These are phyloP conservation scores for Candida maltosa DNA, from an alignment of 805 yeast species.

Conservation along the genomic window DNA sequence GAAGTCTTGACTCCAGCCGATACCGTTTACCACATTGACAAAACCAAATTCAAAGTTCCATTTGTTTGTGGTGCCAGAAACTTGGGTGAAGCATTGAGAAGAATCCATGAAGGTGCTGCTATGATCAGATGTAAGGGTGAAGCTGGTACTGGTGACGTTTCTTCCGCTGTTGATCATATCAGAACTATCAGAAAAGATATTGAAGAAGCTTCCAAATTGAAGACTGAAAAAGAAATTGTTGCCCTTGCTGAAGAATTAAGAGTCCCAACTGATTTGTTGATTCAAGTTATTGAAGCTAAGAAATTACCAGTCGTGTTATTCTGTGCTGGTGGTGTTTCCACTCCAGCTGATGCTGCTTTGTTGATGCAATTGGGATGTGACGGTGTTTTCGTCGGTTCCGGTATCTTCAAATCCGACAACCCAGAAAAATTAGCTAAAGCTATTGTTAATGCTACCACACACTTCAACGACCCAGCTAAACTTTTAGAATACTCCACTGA, in stretches of 20 bases:
- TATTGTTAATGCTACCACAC: conserved; percentile 76
- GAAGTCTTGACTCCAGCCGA: conserved; percentile 86
- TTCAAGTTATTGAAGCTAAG: conserved; percentile 43
- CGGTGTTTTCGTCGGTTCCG: conserved; percentile 46
- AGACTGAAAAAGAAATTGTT: conserved; percentile 43
- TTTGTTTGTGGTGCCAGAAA: conserved; percentile 84
- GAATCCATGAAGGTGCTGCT: conserved; percentile 81
- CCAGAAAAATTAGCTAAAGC: conserved; percentile 74
- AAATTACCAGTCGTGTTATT: conserved; percentile 79
- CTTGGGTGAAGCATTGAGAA: conserved; percentile 77
- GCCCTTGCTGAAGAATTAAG: conserved; percentile 54
- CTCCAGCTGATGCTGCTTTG: conserved; percentile 84
- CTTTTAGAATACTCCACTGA: conserved; percentile 65
- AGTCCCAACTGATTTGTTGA: conserved; percentile 55
- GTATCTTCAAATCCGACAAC: conserved; percentile 70
- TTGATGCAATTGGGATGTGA: conserved; percentile 50
- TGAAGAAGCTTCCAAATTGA: conserved; percentile 37
- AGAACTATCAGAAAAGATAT: conserved; percentile 58
- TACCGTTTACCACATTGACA: conserved; percentile 59
- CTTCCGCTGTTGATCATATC: conserved; percentile 78
- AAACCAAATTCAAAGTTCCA: conserved; percentile 61
- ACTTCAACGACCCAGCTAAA: conserved; percentile 57
- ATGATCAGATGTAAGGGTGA: conserved; percentile 87
- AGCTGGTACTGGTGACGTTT: conserved; percentile 85
- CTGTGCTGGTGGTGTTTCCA: conserved; percentile 87